Conservation (phyloP, 2,329 filamentous ascomycete species). For the Phaeomoniella chlamydospora region DNA sequence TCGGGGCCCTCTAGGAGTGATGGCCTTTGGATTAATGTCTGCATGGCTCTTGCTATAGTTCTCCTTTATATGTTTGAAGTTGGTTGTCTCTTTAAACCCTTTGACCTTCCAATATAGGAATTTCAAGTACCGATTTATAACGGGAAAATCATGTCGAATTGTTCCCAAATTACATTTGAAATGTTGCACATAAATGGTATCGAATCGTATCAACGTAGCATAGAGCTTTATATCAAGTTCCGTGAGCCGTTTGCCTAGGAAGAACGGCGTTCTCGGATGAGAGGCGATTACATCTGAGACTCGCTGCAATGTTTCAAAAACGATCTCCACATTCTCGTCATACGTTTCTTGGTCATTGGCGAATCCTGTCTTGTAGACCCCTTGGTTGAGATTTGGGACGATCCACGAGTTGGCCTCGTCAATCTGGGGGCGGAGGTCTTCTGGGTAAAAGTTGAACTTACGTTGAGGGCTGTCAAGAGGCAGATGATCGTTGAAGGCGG, state of each 20-base stretch:
- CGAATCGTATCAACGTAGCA: constrained; percentile 44
- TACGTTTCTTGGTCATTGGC: constrained; percentile 40
- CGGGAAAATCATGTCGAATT: constrained; percentile 45
- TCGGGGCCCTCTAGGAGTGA: constrained; percentile 48
- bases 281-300: constrained; percentile 34
- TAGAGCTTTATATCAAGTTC: constrained; percentile 46
- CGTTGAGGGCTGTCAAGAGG: constrained; percentile 20
- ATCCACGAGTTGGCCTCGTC: constrained; percentile 40
- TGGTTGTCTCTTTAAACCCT: constrained; percentile 43
- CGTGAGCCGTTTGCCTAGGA: constrained; percentile 40
- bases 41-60: constrained; percentile 48
- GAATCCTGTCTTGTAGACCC: constrained; percentile 50
- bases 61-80: constrained; percentile 56
- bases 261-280: constrained; percentile 36
- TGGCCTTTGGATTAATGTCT: constrained; percentile 45
- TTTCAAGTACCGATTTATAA: constrained; percentile 46
- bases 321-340: constrained; percentile 35
- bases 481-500: constrained; percentile 37
- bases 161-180: constrained; percentile 53
- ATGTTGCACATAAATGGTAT: constrained; percentile 49
- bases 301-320: constrained; percentile 46
- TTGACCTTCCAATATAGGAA: constrained; percentile 42
- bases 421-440: constrained; percentile 30
- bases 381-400: constrained; percentile 39
- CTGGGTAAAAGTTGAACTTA: constrained; percentile 37